Evolutionary conservation across 306 rosid genomes (phyloP).

Genomic region (Prunus dulcis): DNA sequence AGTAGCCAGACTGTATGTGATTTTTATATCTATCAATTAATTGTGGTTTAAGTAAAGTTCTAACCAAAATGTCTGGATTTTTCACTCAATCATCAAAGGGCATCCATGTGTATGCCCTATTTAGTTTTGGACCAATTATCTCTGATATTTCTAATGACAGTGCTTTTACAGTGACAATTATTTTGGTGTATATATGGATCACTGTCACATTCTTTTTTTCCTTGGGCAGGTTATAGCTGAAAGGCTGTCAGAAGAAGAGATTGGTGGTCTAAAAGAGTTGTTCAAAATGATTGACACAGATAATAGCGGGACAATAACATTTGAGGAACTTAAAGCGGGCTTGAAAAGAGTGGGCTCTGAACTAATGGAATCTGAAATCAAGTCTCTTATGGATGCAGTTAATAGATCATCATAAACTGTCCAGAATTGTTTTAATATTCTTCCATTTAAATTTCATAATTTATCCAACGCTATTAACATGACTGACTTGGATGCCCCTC

Average conservation of each 20-base stretch:
- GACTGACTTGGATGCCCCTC: not conserved
- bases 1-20: not conserved
- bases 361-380: constrained; percentile 82
- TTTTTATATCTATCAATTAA: not conserved
- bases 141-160: not conserved
- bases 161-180: not conserved
- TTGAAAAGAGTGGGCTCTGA: constrained; percentile 74
- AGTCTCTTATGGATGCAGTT: constrained; percentile 88
- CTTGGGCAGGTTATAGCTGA: constrained; percentile 73
- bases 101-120: not conserved
- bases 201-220: not conserved
- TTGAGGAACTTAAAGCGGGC: constrained; percentile 82
- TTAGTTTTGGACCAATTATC: not conserved
- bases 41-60: not conserved
- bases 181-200: not conserved
- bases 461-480: not conserved
- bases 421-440: not conserved
- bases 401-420: constrained; percentile 29
- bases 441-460: not conserved
- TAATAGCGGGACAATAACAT: constrained; percentile 79
- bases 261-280: constrained; percentile 84
- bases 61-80: not conserved
- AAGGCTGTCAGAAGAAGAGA: constrained; percentile 91
- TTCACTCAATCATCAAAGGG: not conserved
- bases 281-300: constrained; percentile 87